Conservation (phyloP, 345 rosid species). For the Lumnitzera racemosa region DNA sequence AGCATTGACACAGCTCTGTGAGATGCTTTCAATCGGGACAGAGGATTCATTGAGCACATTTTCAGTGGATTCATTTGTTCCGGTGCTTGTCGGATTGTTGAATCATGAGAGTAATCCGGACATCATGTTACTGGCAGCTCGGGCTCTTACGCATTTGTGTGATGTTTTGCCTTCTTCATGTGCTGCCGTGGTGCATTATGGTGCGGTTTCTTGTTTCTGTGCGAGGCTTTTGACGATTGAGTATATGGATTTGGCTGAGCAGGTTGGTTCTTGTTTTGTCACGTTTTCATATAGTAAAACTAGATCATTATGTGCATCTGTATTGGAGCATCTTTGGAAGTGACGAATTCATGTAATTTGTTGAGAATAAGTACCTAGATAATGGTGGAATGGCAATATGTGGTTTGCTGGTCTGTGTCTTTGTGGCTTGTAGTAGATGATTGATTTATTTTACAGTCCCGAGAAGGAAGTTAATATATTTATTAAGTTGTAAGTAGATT, state of each 20-base stretch:
- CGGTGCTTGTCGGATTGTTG: constrained; percentile 84
- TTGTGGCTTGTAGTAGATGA: too few relatives aligned
- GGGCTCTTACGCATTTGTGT: constrained; percentile 95
- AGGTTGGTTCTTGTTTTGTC: constrained; percentile 34
- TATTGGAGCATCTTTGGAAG: neutral
- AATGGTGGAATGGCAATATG: too few relatives aligned
- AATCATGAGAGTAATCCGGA: constrained; percentile 96
- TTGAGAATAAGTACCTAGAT: too few relatives aligned
- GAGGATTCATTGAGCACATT: constrained; percentile 92
- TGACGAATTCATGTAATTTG: neutral
- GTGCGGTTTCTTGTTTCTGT: constrained; percentile 83
- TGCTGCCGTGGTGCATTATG: constrained; percentile 96
- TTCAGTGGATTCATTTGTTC: constrained; percentile 95
- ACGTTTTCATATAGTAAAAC: neutral
- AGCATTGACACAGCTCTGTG: constrained; percentile 95
- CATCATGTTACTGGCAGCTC: constrained; percentile 96
- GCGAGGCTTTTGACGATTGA: constrained; percentile 94
- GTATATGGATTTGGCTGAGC: constrained; percentile 99
- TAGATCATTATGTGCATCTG: neutral
- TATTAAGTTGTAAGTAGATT: too few relatives aligned
- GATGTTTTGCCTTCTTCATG: constrained; percentile 97
- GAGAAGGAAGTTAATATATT: too few relatives aligned
- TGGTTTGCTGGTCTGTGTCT: too few relatives aligned
- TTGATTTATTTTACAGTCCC: too few relatives aligned
- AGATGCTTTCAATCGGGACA: constrained; percentile 93